Conservation (phyloP, 2,329 filamentous ascomycete genomes). For the Chaetomium globosum region DNA sequence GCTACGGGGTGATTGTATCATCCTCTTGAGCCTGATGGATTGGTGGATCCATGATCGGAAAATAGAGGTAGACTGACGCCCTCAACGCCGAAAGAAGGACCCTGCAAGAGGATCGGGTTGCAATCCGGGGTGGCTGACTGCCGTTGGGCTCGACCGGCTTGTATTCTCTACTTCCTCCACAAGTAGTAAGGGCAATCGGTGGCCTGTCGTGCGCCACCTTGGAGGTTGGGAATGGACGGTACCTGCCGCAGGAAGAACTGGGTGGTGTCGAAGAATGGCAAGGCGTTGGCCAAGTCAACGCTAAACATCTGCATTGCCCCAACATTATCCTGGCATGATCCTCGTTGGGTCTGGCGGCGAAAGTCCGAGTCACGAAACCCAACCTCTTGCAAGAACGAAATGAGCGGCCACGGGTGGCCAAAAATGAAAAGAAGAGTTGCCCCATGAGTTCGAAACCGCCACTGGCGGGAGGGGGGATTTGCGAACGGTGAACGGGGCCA, state of each 20-base stretch:
- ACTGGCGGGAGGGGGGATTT: conserved; percentile 28
- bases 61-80: background rate
- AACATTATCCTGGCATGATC: conserved; percentile 30
- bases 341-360: conserved; percentile 23
- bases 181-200: conserved; percentile 14
- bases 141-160: conserved; percentile 35
- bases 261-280: conserved; percentile 28
- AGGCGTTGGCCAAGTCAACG: conserved; percentile 27
- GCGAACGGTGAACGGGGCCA: conserved; percentile 28
- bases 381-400: conserved; percentile 15
- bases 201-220: conserved; percentile 19
- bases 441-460: conserved; percentile 30
- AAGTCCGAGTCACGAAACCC: conserved; percentile 19
- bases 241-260: conserved; percentile 28
- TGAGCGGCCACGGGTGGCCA: conserved; percentile 20
- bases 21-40: background rate
- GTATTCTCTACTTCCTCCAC: conserved; percentile 7
- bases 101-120: conserved; percentile 29
- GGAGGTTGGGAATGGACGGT: conserved; percentile 23
- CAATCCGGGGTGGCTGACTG: conserved; percentile 26
- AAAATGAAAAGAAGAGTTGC: conserved; percentile 16
- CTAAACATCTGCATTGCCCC: conserved; percentile 23
- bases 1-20: background rate
- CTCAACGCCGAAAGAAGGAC: conserved; percentile 11
- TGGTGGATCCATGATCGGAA: background rate